Evolutionary conservation across 352 stramenopile species (phyloP), one percentile per base, ranked within the genome.

Genomic region (Globisporangium radiosum): DNA sequence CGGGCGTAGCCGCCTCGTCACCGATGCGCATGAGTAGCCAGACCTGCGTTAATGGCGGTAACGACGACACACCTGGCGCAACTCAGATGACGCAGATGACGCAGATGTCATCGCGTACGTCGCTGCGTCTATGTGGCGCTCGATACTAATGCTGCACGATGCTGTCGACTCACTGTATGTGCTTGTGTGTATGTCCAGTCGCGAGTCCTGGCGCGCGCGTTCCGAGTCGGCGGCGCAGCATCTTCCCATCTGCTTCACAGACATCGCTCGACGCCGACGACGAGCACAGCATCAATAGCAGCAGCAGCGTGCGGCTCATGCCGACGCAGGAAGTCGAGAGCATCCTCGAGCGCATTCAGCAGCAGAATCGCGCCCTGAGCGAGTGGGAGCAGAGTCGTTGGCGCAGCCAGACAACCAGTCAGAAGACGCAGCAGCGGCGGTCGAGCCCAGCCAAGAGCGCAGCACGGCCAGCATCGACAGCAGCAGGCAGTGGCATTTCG

Each of bases 241-340:
- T 58, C 11, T 64, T 55, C 19, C 57, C 60, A 3, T 48, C 60
- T 8, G 39, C 25, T 33, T 33, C 25, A 33, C 25, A 33, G 25
- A 33, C 2, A 33, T 33, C 25, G 25, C 25, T 33, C 25, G 44
- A 8, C 33, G 4, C 39, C 39, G 9, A 33, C 15, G n/a, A 42
- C 13, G 15, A 54, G 19, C 43, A 42, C 36, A 55, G 44, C 39
- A 63, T 52, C 56, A 40, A n/a, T 13, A 60, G 51, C 19, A 68
- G 52, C 36, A 52, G 25, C 25, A 33, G 25, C 25, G 25, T 33
- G 25, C 25, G 2, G 33, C 55, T 83, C 7, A 78, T 85, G 65
- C 60, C 59, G 3, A 85, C 73, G 19, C 75, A 85, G 54, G 76
- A 85, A 25, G 66, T 85, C 45, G 71, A 83, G 56, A 71, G 57